Conservation (phyloP, 148 eudicot genomes). For the Arbutus unedo region DNA sequence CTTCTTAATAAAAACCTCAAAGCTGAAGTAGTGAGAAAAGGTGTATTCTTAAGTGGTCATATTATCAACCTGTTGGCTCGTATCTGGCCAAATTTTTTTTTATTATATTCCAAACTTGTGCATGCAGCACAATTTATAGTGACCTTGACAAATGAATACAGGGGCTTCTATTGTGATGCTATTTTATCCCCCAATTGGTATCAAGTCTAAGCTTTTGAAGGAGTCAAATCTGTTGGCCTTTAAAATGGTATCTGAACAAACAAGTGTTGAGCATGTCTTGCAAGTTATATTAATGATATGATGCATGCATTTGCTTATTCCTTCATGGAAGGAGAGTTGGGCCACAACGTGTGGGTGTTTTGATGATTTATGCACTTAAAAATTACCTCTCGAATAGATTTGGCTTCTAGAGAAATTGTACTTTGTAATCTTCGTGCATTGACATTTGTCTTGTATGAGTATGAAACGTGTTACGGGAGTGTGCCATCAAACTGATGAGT, state of each 20-base stretch:
- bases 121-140: neutral
- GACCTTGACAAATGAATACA: neutral
- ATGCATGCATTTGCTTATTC: neutral
- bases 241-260: neutral
- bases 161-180: neutral
- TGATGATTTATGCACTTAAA: neutral
- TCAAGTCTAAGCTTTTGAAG: neutral
- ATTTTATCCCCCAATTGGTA: neutral
- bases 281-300: no score
- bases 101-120: neutral
- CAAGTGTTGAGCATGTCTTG: neutral
- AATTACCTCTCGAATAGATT: neutral
- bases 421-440: neutral
- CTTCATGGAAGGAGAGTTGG: neutral
- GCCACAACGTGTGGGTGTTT: neutral
- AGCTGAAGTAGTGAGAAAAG: neutral
- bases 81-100: neutral
- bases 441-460: slow-evolving; percentile 1
- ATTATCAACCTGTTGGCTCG: neutral
- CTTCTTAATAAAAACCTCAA: neutral
- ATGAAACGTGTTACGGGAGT: neutral
- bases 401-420: neutral
- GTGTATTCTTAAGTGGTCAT: neutral
- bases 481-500: slow-evolving; percentile 15
- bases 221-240: neutral